A percentile compares a stretch with the other conserved stretches of the same genome.
Evolutionary conservation across 257 asterid genomes (phyloP).

Genomic region (Lantana camara): DNA sequence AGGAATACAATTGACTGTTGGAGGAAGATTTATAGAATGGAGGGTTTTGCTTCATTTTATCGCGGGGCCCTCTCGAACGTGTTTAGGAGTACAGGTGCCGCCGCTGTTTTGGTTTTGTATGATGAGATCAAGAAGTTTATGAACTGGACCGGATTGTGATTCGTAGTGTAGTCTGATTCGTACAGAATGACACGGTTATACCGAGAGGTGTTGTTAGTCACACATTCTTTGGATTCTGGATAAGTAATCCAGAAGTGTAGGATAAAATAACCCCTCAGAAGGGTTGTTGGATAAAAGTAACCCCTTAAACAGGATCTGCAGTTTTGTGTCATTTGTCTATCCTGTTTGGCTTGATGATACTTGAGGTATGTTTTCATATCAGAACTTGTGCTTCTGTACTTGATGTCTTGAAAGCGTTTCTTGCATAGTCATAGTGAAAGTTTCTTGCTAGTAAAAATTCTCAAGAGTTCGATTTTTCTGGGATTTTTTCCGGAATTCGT

Average conservation of each 20-base stretch:
- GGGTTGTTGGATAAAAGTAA: too few relatives aligned
- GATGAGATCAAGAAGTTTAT: slow-evolving; percentile 89
- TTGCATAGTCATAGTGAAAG: too few relatives aligned
- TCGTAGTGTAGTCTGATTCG: slow-evolving; percentile 31
- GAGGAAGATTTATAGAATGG: slow-evolving; percentile 68
- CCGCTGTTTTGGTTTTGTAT: slow-evolving; percentile 90
- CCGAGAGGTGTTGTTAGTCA: too few relatives aligned
- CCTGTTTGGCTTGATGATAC: not conserved
- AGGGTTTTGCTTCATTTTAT: slow-evolving; percentile 79
- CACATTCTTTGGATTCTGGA: too few relatives aligned
- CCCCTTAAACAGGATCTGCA: too few relatives aligned
- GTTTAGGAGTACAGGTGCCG: slow-evolving; percentile 95
- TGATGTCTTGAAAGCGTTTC: not conserved
- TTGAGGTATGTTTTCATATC: not conserved
- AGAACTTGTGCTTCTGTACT: too few relatives aligned
- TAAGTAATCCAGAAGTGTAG: too few relatives aligned
- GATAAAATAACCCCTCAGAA: too few relatives aligned
- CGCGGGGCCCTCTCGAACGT: slow-evolving; percentile 94
- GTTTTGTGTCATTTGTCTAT: too few relatives aligned
- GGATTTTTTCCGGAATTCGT: too few relatives aligned
- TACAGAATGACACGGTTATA: slow-evolving; percentile 12
- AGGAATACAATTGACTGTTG: slow-evolving; percentile 74
- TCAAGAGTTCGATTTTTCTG: too few relatives aligned
- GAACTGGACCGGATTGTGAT: slow-evolving; percentile 87
- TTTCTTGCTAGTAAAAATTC: too few relatives aligned